Conservation (phyloP, 805 yeast genomes). For the Torulaspora gathmanii region DNA sequence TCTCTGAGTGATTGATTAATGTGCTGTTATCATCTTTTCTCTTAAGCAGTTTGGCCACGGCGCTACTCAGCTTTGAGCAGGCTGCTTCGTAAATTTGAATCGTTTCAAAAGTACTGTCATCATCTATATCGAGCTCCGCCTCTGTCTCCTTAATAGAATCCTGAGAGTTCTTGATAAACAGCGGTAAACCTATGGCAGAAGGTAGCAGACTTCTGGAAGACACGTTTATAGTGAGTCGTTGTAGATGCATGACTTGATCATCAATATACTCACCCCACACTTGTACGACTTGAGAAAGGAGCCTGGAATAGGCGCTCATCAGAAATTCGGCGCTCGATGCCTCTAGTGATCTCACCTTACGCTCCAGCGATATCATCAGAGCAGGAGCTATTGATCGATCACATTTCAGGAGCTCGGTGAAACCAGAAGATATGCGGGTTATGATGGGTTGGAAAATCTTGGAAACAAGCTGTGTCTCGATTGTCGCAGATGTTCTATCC, state of each 20-base stretch:
- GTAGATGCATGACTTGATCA: conserved; percentile 46
- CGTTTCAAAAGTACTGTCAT: conserved; percentile 7
- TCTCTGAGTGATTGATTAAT: conserved; percentile 2
- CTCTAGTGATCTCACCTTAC: conserved; percentile 34
- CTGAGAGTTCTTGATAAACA: conserved; percentile 38
- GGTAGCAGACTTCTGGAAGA: conserved; percentile 41
- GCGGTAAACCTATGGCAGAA: conserved; percentile 45
- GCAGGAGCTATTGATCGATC: conserved; percentile 42
- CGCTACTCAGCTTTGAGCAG: conserved; percentile 10
- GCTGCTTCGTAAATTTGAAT: conserved; percentile 7
- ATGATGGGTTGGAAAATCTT: conserved; percentile 41
- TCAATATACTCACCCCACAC: conserved; percentile 59
- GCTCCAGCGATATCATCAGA: conserved; percentile 42
- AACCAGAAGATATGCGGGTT: conserved; percentile 25
- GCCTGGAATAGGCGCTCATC: conserved; percentile 45
- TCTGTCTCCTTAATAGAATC: conserved; percentile 34
- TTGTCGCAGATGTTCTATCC: conserved; percentile 43
- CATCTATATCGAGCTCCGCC: conserved; percentile 1
- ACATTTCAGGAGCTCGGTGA: conserved; percentile 36
- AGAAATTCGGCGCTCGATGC: conserved; percentile 63
- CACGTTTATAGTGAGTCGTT: conserved; percentile 32
- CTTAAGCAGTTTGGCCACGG: conserved; percentile 8
- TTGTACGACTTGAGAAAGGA: conserved; percentile 46
- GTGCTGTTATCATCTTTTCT: conserved; percentile 7
- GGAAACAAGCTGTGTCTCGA: conserved; percentile 43